Evolutionary conservation across 106 monocot species (phyloP).

Genomic region (Allium cepa): DNA sequence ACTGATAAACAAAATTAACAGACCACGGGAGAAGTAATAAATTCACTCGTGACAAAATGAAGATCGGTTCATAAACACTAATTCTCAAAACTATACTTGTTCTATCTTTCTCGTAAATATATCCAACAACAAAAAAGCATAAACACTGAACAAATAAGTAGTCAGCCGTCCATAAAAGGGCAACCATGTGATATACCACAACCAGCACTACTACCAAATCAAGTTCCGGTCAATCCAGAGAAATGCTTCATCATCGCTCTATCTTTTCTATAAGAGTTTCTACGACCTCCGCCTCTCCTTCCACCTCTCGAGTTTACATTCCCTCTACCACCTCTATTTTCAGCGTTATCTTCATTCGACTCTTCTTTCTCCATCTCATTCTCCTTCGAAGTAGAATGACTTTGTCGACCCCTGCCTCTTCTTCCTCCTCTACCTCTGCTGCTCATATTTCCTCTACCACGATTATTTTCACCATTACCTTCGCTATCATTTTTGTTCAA

Average conservation of each 20-base stretch:
- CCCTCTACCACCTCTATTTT: constrained; percentile 26
- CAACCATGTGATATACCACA: too few relatives aligned
- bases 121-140: too few relatives aligned
- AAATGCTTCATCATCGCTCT: constrained; percentile 92
- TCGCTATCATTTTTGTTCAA: constrained; percentile 10
- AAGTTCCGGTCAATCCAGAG: constrained; percentile 34
- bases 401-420: constrained; percentile 34
- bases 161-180: too few relatives aligned
- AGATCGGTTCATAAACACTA: too few relatives aligned
- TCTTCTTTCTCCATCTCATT: constrained; percentile 19
- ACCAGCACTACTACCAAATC: too few relatives aligned
- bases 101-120: too few relatives aligned
- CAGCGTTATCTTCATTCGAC: constrained; percentile 3
- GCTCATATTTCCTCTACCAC: constrained; percentile 24
- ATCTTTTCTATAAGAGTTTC: constrained; percentile 62
- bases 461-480: constrained; percentile 12
- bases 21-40: too few relatives aligned
- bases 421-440: constrained; percentile 45
- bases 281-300: constrained; percentile 40
- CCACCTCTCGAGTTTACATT: constrained; percentile 26
- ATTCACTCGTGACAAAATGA: too few relatives aligned
- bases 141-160: too few relatives aligned
- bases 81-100: too few relatives aligned
- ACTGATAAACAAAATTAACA: too few relatives aligned
- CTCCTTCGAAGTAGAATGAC: constrained; percentile 22